Evolutionary conservation across 441 rosid species (phyloP).

Genomic region (Raphanus hybrid): DNA sequence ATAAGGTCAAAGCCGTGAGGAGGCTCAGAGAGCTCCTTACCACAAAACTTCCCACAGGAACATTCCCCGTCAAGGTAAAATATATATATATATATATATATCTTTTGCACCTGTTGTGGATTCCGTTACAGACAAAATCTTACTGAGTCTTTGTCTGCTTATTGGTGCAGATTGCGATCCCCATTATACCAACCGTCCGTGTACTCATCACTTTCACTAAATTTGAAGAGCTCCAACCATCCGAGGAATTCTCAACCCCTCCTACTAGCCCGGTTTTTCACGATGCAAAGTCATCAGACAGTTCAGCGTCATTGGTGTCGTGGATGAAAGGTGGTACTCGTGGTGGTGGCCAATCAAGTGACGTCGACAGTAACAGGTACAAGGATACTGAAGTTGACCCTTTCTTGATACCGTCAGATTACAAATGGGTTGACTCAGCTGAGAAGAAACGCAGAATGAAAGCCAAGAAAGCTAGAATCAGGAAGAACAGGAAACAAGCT

Average conservation of each 20-base stretch:
- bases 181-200: slow-evolving; percentile 89
- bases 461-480: slow-evolving; percentile 87
- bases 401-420: slow-evolving; percentile 77
- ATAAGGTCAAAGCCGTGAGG: slow-evolving; percentile 93
- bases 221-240: slow-evolving; percentile 88
- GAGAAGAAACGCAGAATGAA: slow-evolving; percentile 92
- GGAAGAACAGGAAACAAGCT: slow-evolving; percentile 62
- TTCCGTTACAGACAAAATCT: background rate
- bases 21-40: slow-evolving; percentile 94
- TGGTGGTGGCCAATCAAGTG: slow-evolving; percentile 71
- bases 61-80: slow-evolving; percentile 91
- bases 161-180: slow-evolving; percentile 78
- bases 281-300: slow-evolving; percentile 80
- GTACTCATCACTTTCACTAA: slow-evolving; percentile 90
- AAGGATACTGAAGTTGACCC: slow-evolving; percentile 80
- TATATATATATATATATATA: too few relatives aligned
- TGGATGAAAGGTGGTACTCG: slow-evolving; percentile 73
- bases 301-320: slow-evolving; percentile 74
- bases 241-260: slow-evolving; percentile 81
- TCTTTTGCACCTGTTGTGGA: background rate
- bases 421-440: slow-evolving; percentile 84
- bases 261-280: slow-evolving; percentile 90
- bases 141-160: background rate
- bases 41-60: slow-evolving; percentile 84
- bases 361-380: slow-evolving; percentile 72